These are phyloP conservation scores for Gamsiella multidivaricata DNA, from an alignment of 192 early-diverging fungal genomes.

Conservation along the genomic window DNA sequence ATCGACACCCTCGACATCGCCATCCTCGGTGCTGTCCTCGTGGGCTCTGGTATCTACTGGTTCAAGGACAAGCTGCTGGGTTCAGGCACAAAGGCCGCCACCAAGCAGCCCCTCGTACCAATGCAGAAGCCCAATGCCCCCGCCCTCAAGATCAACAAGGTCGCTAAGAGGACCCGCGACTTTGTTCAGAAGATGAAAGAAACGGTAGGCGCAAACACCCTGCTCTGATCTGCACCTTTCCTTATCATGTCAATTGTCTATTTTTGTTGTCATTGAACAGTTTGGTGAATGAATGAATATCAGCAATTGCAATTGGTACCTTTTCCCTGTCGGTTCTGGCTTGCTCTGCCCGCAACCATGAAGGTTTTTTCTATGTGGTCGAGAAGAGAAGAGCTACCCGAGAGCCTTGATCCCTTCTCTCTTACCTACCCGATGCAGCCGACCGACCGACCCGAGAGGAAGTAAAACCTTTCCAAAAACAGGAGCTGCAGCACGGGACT, in stretches of 20 bases:
- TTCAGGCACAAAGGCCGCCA: conserved; percentile 38
- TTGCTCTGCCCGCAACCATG: background rate
- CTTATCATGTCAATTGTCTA: background rate
- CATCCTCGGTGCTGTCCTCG: conserved; percentile 59
- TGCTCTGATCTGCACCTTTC: too few relatives aligned
- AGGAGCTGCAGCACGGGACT: too few relatives aligned
- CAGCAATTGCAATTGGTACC: too few relatives aligned
- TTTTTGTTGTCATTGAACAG: background rate
- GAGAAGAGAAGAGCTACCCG: too few relatives aligned
- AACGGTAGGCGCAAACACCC: conserved; percentile 62
- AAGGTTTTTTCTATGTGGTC: too few relatives aligned
- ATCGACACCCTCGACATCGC: conserved; percentile 63
- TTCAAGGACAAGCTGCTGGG: conserved; percentile 55
- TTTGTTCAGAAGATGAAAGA: conserved; percentile 70
- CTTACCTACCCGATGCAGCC: conserved; percentile 21
- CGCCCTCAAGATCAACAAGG: conserved; percentile 35
- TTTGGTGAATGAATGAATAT: too few relatives aligned
- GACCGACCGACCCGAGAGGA: conserved; percentile 19
- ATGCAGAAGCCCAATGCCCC: conserved; percentile 43
- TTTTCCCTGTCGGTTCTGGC: too few relatives aligned
- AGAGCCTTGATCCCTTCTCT: background rate
- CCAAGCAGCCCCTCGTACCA: conserved; percentile 44
- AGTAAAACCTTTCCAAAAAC: background rate
- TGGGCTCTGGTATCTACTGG: conserved; percentile 55
- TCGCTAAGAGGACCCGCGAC: conserved; percentile 55